A percentile compares a stretch with the other conserved stretches of the same genome.
phyloP scores from a whole-genome alignment of 768 basidiomycete genomes.

The Agaricus sinodeliciosus region DNA sequence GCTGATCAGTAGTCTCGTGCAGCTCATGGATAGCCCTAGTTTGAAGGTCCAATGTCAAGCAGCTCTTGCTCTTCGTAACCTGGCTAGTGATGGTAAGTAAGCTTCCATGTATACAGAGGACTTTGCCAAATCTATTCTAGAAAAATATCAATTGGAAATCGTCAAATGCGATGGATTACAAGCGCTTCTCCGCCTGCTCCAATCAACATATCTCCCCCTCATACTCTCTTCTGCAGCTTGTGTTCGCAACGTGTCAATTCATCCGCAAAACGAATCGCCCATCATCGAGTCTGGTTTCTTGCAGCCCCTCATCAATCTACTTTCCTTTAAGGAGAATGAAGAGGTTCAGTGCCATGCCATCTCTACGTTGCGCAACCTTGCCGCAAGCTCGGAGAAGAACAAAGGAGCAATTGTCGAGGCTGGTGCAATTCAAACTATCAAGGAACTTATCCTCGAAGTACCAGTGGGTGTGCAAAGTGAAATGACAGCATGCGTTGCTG shows the following conservation, averaged over 20 bases:
- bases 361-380: constrained; percentile 92
- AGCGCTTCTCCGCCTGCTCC: constrained; percentile 87
- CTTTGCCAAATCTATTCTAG: constrained; percentile 32
- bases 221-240: constrained; percentile 98
- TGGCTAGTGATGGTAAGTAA: constrained; percentile 87
- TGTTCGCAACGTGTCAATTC: constrained; percentile 98
- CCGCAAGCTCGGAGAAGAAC: constrained; percentile 96
- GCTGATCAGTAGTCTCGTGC: constrained; percentile 87
- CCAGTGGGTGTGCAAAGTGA: constrained; percentile 97
- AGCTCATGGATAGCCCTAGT: constrained; percentile 94
- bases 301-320: constrained; percentile 89
- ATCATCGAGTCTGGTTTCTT: constrained; percentile 99
- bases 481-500: constrained; percentile 99
- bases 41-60: constrained; percentile 99
- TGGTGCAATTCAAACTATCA: constrained; percentile 94
- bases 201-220: constrained; percentile 94
- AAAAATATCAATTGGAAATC: constrained; percentile 98
- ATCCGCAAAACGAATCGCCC: constrained; percentile 96
- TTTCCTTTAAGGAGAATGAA: constrained; percentile 99
- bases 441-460: constrained; percentile 91
- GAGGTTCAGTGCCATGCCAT: constrained; percentile 99
- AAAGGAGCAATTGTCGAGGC: constrained; percentile 97
- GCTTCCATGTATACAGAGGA: background rate
- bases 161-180: constrained; percentile 92
- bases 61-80: constrained; percentile 89